Conservation (phyloP, 2,329 filamentous ascomycete genomes). For the Pseudogymnoascus sp. region DNA sequence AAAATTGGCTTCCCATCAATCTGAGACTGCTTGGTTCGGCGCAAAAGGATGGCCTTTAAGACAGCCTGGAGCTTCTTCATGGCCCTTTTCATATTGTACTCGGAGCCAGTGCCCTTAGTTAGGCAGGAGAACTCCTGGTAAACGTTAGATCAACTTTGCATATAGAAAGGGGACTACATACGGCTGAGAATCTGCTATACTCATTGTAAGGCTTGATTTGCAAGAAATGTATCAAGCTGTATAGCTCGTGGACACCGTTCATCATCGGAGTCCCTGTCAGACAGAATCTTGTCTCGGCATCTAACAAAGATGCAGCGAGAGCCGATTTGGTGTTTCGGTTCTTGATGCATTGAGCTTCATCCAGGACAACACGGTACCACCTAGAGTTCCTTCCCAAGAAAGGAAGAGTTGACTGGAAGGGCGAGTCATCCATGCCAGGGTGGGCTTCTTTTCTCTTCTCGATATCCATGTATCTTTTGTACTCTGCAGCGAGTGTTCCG, state of each 20-base stretch:
- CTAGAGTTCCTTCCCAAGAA: constrained; percentile 52
- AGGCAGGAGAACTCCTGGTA: constrained; percentile 34
- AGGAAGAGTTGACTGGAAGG: constrained; percentile 35
- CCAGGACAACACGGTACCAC: constrained; percentile 66
- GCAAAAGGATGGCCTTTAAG: constrained; percentile 71
- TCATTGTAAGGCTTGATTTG: constrained; percentile 66
- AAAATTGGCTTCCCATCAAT: constrained; percentile 76
- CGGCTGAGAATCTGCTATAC: constrained; percentile 51
- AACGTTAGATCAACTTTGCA: constrained; percentile 12
- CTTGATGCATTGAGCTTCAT: constrained; percentile 77
- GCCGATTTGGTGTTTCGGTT: constrained; percentile 58
- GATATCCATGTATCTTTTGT: constrained; percentile 36
- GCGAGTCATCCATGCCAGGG: constrained; percentile 28
- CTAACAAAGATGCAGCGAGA: constrained; percentile 49
- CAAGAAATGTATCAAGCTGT: constrained; percentile 69
- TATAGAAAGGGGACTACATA: constrained; percentile 27
- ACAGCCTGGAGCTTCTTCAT: constrained; percentile 68
- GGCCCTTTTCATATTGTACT: constrained; percentile 32
- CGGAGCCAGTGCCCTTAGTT: constrained; percentile 17
- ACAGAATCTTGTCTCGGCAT: constrained; percentile 59
- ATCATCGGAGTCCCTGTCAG: constrained; percentile 83
- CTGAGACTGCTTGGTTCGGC: constrained; percentile 69
- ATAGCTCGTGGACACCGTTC: constrained; percentile 74
- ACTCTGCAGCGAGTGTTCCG: constrained; percentile 60
- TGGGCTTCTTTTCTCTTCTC: constrained; percentile 20